Conservation (phyloP, 1,284 basidiomycete genomes). For the Trichosporon inkin region DNA sequence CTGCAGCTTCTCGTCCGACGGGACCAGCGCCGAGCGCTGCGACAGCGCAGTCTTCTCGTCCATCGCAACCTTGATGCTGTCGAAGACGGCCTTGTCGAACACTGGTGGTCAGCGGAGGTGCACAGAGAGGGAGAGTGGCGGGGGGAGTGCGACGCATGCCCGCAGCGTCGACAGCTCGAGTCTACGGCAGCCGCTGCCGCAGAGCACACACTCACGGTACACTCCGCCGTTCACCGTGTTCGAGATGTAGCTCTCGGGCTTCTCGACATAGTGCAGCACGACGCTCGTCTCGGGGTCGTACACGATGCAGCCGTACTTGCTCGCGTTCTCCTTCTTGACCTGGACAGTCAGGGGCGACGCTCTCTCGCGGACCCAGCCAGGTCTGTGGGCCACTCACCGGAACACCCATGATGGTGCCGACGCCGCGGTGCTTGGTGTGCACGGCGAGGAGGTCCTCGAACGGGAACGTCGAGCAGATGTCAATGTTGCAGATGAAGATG, state of each 20-base stretch:
- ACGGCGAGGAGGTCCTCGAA: constrained; percentile 51
- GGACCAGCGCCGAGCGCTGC: constrained; percentile 50
- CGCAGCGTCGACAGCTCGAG: background rate
- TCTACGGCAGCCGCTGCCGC: background rate
- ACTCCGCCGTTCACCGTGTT: constrained; percentile 54
- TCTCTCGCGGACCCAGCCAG: background rate
- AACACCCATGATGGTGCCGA: constrained; percentile 54
- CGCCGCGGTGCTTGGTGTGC: constrained; percentile 53
- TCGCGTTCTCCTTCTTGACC: constrained; percentile 52
- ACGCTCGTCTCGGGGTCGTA: constrained; percentile 48
- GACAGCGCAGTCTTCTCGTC: constrained; percentile 52
- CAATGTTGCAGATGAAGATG: constrained; percentile 56
- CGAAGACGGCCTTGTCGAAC: constrained; percentile 54
- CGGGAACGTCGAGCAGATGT: constrained; percentile 54
- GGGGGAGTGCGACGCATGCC: background rate
- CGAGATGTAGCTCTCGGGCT: constrained; percentile 54
- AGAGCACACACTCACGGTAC: constrained; percentile 35
- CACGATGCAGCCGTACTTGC: constrained; percentile 54
- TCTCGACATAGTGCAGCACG: constrained; percentile 54
- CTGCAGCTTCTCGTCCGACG: constrained; percentile 53
- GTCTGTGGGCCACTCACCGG: constrained; percentile 33
- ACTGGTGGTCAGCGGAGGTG: constrained; percentile 30
- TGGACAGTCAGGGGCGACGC: constrained; percentile 15
- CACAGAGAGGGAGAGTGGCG: background rate
- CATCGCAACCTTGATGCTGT: constrained; percentile 55